Evolutionary conservation across 2,329 filamentous ascomycete genomes (phyloP).

Genomic region (Fusarium brevicatenulatum): DNA sequence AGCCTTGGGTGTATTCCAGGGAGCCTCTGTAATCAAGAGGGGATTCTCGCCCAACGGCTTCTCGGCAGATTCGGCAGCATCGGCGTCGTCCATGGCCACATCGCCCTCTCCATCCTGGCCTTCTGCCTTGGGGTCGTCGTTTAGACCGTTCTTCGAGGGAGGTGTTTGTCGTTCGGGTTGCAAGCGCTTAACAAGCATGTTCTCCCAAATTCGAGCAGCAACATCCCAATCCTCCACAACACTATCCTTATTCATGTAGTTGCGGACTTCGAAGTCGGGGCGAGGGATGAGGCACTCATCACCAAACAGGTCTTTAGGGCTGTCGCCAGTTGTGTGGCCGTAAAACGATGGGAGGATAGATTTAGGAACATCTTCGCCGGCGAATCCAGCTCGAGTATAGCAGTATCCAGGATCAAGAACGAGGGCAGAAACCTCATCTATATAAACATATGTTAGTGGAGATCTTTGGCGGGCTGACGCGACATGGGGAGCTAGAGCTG

Average conservation of each 20-base stretch:
- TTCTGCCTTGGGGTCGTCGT: constrained; percentile 70
- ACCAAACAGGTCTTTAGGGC: constrained; percentile 76
- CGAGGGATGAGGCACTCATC: constrained; percentile 88
- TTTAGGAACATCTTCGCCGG: constrained; percentile 97
- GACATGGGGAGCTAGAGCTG: constrained; percentile 32
- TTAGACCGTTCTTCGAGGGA: constrained; percentile 80
- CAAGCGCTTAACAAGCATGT: constrained; percentile 87
- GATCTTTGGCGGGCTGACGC: constrained; percentile 24
- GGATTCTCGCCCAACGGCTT: constrained; percentile 90
- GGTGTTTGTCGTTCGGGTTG: constrained; percentile 78
- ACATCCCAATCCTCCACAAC: constrained; percentile 97
- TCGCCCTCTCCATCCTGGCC: constrained; percentile 71
- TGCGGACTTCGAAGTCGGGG: constrained; percentile 82
- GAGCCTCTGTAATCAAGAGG: constrained; percentile 90
- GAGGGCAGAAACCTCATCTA: constrained; percentile 97
- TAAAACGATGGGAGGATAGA: constrained; percentile 93
- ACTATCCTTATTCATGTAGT: constrained; percentile 90
- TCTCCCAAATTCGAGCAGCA: constrained; percentile 89
- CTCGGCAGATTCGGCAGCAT: constrained; percentile 63
- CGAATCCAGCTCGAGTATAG: constrained; percentile 91
- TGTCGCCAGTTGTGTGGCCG: constrained; percentile 64
- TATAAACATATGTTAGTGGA: constrained; percentile 34
- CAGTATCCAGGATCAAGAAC: constrained; percentile 96
- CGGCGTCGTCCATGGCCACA: constrained; percentile 65
- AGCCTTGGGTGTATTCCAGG: constrained; percentile 89